Evolutionary conservation across 495 filamentous ascomycete genomes (phyloP).

Genomic region (Aspergillus saccharolyticus): DNA sequence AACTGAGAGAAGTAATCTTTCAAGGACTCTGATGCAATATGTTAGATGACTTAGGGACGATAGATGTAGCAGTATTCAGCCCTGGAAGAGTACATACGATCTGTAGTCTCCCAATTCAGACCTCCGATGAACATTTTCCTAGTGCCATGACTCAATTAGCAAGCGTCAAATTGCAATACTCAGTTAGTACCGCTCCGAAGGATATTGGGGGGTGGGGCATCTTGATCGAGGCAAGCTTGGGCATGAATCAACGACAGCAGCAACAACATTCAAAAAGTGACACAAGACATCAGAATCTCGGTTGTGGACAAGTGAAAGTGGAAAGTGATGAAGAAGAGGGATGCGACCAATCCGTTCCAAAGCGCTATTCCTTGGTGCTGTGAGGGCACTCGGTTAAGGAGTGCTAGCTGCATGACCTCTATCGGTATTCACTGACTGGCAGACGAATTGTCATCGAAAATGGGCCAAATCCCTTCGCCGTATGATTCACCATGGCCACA

Average conservation of each 20-base stretch:
- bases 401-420: not conserved
- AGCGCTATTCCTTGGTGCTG: not conserved
- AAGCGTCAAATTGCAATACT: not conserved
- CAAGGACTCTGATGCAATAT: constrained; percentile 68
- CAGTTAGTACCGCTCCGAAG: not conserved
- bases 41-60: constrained; percentile 15
- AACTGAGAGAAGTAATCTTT: constrained; percentile 98
- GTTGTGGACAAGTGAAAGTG: not conserved
- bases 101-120: constrained; percentile 98
- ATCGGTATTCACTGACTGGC: not conserved
- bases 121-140: constrained; percentile 99
- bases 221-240: not conserved
- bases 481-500: not conserved
- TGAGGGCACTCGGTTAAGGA: not conserved
- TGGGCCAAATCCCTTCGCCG: not conserved
- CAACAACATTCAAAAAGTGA: not conserved
- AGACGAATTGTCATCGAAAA: not conserved
- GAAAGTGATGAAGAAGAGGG: not conserved
- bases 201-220: not conserved
- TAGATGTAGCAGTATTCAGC: not conserved
- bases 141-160: constrained; percentile 23
- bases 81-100: constrained; percentile 58
- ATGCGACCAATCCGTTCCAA: not conserved
- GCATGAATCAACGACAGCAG: not conserved
- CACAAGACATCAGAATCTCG: not conserved